Evolutionary conservation across 345 rosid species (phyloP).

Genomic region (Heritiera littoralis): DNA sequence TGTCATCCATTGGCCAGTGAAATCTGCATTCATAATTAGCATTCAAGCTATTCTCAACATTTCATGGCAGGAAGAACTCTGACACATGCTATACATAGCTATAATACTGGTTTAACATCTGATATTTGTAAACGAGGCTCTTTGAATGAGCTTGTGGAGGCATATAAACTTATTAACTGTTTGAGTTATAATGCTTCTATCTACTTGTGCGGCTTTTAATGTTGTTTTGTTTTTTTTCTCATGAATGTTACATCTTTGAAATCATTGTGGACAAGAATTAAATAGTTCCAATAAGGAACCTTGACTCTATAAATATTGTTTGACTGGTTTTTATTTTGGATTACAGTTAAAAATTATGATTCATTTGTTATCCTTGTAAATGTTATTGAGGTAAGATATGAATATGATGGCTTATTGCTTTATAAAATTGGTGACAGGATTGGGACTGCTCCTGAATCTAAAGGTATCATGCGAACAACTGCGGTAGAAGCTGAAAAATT

Average conservation of each 20-base stretch:
- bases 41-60: not conserved
- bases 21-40: not conserved
- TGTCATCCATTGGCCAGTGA: not conserved
- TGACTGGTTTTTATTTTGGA: not conserved
- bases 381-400: not conserved
- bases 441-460: constrained; percentile 70
- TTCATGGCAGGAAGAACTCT: not conserved
- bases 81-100: not conserved
- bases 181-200: too few relatives aligned
- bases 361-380: not conserved
- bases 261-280: not conserved
- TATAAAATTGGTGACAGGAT: constrained; percentile 49
- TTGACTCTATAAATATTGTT: not conserved
- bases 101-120: not conserved
- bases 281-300: not conserved
- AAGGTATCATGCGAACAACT: constrained; percentile 55
- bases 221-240: not conserved
- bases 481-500: constrained; percentile 70
- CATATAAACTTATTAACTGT: not conserved
- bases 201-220: not conserved
- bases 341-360: not conserved
- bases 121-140: not conserved
- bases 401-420: constrained; percentile 19
- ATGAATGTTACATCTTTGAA: not conserved
- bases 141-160: not conserved